Percentiles rank a stretch among this genome's conserved stretches.
phyloP scores from a whole-genome alignment of 2,329 filamentous ascomycete species.

The Tolypocladium nubicola region DNA sequence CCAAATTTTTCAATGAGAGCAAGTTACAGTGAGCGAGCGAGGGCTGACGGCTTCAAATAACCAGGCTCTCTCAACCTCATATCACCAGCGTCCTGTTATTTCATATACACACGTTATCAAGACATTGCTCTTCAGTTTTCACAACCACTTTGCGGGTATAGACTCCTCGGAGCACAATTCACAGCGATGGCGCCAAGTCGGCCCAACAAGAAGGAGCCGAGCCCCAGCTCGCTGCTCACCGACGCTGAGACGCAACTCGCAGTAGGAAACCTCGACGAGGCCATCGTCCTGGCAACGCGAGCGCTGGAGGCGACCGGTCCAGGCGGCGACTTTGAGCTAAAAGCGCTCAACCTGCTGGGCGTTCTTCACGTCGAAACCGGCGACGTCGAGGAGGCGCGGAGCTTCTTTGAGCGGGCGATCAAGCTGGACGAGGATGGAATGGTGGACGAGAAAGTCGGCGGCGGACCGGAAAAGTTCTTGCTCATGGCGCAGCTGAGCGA shows the following conservation, averaged over 20 bases:
- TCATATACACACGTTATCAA: neutral
- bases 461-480: constrained; percentile 86
- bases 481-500: constrained; percentile 86
- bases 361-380: constrained; percentile 77
- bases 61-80: neutral
- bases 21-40: neutral
- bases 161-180: neutral
- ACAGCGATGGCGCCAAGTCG: constrained; percentile 29
- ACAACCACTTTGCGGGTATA: neutral
- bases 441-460: constrained; percentile 59
- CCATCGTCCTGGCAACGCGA: constrained; percentile 26
- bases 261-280: constrained; percentile 30
- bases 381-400: constrained; percentile 64
- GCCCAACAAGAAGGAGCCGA: constrained; percentile 23
- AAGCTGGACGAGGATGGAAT: constrained; percentile 66
- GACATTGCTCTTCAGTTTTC: neutral
- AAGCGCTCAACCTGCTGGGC: constrained; percentile 65
- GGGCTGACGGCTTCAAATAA: neutral
- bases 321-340: constrained; percentile 42
- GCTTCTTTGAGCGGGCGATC: constrained; percentile 63
- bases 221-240: constrained; percentile 19
- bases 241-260: constrained; percentile 31
- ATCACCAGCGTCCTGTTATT: neutral
- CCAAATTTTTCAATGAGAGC: constrained; percentile 14
- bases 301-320: constrained; percentile 33